phyloP scores from a whole-genome alignment of 257 asterid species.

The Phtheirospermum japonicum region DNA sequence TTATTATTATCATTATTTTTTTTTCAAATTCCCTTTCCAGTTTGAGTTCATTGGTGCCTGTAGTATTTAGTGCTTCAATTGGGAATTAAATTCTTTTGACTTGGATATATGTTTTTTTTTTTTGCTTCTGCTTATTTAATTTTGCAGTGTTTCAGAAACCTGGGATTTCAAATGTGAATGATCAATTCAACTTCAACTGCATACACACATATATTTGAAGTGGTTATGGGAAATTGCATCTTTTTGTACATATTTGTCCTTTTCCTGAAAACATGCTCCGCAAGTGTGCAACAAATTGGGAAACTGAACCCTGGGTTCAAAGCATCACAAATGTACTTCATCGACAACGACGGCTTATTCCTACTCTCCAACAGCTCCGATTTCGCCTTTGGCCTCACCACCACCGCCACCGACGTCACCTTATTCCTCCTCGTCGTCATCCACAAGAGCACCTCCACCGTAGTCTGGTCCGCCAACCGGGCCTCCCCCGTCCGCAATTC shows the following conservation, averaged over 20 bases:
- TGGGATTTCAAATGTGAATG: constrained; percentile 16
- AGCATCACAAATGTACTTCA: constrained; percentile 68
- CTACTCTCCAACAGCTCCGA: constrained; percentile 65
- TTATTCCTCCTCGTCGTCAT: constrained; percentile 64
- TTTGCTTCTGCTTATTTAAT: too few relatives aligned
- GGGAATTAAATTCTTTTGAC: constrained; percentile 3
- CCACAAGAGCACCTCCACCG: constrained; percentile 60
- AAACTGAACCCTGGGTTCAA: constrained; percentile 57
- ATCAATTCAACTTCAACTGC: background rate
- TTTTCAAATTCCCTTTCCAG: too few relatives aligned
- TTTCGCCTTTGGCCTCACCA: constrained; percentile 69
- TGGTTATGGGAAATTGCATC: constrained; percentile 51
- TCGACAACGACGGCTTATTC: constrained; percentile 73
- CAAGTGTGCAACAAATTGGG: constrained; percentile 64
- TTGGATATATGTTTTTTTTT: too few relatives aligned
- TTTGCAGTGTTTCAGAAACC: constrained; percentile 21
- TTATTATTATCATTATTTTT: too few relatives aligned
- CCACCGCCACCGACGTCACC: constrained; percentile 61
- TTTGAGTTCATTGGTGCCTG: too few relatives aligned
- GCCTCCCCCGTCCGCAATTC: constrained; percentile 53
- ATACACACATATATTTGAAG: background rate
- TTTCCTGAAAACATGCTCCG: constrained; percentile 37
- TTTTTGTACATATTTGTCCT: constrained; percentile 29
- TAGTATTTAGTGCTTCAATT: constrained; percentile 19
- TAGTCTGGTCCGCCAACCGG: constrained; percentile 86